phyloP scores from a whole-genome alignment of 352 stramenopile genomes.

The Elongisporangium anandrum region DNA sequence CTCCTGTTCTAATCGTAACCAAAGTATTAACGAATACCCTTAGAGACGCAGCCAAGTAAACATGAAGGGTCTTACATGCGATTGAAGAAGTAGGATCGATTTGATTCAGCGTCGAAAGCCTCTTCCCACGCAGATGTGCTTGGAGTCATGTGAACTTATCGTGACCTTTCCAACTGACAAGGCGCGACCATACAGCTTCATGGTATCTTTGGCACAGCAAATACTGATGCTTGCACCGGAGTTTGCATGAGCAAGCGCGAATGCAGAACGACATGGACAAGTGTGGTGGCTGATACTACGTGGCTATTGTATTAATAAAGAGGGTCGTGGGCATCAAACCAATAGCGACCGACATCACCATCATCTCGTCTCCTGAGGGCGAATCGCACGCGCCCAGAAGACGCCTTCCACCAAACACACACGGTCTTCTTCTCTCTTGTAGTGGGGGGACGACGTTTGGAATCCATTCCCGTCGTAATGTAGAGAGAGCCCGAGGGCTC shows the following conservation, averaged over 20 bases:
- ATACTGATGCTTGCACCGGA: too few species aligned
- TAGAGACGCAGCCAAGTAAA: not conserved
- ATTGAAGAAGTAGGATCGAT: slow-evolving; percentile 55
- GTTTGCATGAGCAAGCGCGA: too few species aligned
- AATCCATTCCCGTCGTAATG: not conserved
- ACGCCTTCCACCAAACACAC: too few species aligned
- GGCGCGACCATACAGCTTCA: too few species aligned
- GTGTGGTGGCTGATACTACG: too few species aligned
- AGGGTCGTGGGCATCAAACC: not conserved
- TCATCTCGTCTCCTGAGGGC: not conserved
- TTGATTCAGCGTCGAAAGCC: slow-evolving; percentile 38
- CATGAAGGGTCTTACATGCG: slow-evolving; percentile 18
- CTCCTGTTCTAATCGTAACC: slow-evolving; percentile 30
- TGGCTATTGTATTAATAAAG: not conserved
- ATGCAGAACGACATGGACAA: too few species aligned
- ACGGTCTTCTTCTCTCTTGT: not conserved
- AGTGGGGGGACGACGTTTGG: not conserved
- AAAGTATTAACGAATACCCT: not conserved
- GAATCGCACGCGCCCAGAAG: too few species aligned
- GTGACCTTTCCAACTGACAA: too few species aligned
- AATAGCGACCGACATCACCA: not conserved
- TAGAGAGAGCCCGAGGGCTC: not conserved
- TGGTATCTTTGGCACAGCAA: too few species aligned
- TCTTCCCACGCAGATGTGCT: slow-evolving; percentile 34
- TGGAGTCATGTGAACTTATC: not conserved